Conservation (phyloP, 305 asterid species). For the Solanum hybrid region DNA sequence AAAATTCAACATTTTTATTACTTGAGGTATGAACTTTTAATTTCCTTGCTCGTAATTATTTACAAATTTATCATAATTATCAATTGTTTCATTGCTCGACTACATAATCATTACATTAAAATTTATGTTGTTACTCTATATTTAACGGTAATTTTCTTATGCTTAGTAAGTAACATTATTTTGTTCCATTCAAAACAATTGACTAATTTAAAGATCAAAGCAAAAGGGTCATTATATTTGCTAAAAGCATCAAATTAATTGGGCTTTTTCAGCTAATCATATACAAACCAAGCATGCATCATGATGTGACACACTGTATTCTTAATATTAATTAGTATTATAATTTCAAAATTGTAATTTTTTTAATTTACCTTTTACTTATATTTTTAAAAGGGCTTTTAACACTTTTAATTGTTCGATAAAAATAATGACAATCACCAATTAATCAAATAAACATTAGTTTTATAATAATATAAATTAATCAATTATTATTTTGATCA, state of each 20-base stretch:
- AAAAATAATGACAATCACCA: neutral
- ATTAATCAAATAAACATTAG: neutral
- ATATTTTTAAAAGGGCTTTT: neutral
- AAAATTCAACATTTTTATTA: neutral
- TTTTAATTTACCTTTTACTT: neutral
- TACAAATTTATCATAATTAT: neutral
- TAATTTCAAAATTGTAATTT: neutral
- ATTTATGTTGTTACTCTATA: neutral
- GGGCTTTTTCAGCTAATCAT: neutral
- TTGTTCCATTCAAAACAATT: neutral
- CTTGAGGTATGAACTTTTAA: neutral
- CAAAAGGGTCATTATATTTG: neutral
- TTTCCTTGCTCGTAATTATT: neutral
- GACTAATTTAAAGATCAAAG: neutral
- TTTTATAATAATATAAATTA: neutral
- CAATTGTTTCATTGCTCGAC: neutral
- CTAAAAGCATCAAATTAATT: neutral
- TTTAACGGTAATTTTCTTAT: neutral
- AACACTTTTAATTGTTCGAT: neutral
- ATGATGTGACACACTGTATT: neutral
- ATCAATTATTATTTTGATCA: neutral
- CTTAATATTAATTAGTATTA: neutral
- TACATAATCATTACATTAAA: neutral
- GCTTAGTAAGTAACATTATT: neutral
- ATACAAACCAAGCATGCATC: neutral